Percentiles rank a stretch among this genome's conserved stretches.
Conservation (phyloP, 2,329 filamentous ascomycete genomes). For the Torrubiella hemipterigena region DNA sequence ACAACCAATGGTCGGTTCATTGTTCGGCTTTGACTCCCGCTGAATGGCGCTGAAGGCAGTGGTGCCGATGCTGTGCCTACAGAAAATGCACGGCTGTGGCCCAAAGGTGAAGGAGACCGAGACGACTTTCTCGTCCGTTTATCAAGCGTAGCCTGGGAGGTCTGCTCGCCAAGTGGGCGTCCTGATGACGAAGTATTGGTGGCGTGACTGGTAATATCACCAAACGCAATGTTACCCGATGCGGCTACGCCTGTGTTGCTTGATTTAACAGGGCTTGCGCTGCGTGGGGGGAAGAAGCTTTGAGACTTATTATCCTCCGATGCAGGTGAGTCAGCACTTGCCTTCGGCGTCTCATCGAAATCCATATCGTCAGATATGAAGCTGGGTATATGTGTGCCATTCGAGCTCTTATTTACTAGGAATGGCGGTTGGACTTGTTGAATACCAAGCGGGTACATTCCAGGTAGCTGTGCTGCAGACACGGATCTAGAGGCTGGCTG, state of each 20-base stretch:
- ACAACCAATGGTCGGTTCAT: slow-evolving; percentile 38
- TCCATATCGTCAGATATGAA: slow-evolving; percentile 44
- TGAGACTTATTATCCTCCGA: slow-evolving; percentile 30
- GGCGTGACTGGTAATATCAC: slow-evolving; percentile 29
- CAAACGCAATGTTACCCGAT: slow-evolving; percentile 27
- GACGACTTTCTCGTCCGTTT: slow-evolving; percentile 40
- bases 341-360: slow-evolving; percentile 30
- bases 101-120: slow-evolving; percentile 43
- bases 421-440: slow-evolving; percentile 24
- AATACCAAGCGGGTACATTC: slow-evolving; percentile 14
- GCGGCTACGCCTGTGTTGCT: slow-evolving; percentile 17
- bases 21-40: slow-evolving; percentile 20
- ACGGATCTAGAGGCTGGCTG: slow-evolving; percentile 45
- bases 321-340: slow-evolving; percentile 30
- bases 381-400: slow-evolving; percentile 39
- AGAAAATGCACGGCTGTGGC: slow-evolving; percentile 34
- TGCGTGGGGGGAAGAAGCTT: slow-evolving; percentile 14
- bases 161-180: slow-evolving; percentile 37
- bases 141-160: slow-evolving; percentile 41
- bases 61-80: slow-evolving; percentile 26
- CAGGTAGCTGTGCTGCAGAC: slow-evolving; percentile 14
- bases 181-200: slow-evolving; percentile 31
- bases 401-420: slow-evolving; percentile 27
- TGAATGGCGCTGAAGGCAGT: slow-evolving; percentile 24
- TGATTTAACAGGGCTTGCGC: slow-evolving; percentile 14